Evolutionary conservation across 148 eudicot genomes (phyloP), one percentile per base, ranked within the genome.

Genomic region (Spergularia marina): DNA sequence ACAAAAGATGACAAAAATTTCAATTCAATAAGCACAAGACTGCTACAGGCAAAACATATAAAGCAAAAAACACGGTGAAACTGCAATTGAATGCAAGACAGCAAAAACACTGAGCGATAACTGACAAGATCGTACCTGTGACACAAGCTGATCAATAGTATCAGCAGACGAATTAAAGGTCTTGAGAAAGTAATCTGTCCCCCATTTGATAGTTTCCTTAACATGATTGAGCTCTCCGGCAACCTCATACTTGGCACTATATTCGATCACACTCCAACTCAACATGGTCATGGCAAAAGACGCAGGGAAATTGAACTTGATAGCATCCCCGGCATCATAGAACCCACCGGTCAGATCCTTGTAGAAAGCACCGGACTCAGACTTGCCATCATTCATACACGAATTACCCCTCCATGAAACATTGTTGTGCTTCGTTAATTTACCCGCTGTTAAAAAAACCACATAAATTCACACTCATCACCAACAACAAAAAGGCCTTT

Each of bases 241-340:
- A 78, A 92, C 97, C 80, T 92, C 98, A 73, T 88, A 96, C 74
- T 96, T 96, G 5, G 89, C 94, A 52, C 89, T 91, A 83, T 96
- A 96, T 71, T 96, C 98, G 21, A 96, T 92, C 76, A 96, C 99
- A 76, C 99, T 96, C 99, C 99, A 96, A 78, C 99, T 96, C 82
- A 96, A 81, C 99, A 96, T 92, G 60, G 98, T 96, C 89, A 96
- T 82, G 73, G 99, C 89, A 79, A 92, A 96, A 63, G 99, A 82
- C 34, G 71, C 59, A 59, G 99, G 99, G 77, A 92, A 96, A 71
- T 96, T 73, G 79, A 96, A 96, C 87, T 96, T 96, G 71, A 91
- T 96, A 11, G 99, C 97, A 86, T 96, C 99, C 23, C 99, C 99
- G 10, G 98, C 99, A 83, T 96, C 98, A 76, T 89, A 92, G 80